Conservation (phyloP, 345 rosid genomes). For the Moricandia arvensis region DNA sequence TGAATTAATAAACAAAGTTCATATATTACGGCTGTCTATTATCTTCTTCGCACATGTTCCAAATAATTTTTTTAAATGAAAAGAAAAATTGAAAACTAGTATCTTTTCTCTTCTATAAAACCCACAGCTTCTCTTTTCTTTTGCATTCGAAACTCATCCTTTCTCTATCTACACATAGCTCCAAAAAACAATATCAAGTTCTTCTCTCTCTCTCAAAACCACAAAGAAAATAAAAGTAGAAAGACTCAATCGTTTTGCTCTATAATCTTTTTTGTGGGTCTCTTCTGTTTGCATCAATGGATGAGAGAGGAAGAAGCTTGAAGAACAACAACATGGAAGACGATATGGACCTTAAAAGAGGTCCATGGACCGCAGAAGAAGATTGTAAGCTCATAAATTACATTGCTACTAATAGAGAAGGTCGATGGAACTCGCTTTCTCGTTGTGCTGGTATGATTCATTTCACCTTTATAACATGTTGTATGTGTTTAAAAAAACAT, state of each 20-base stretch:
- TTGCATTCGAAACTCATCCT: conserved; percentile 33
- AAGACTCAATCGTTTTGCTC: conserved; percentile 25
- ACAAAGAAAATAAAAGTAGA: conserved; percentile 1
- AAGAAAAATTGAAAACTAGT: conserved; percentile 33
- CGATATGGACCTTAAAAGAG: conserved; percentile 61
- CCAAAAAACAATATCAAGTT: neutral
- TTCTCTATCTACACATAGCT: conserved; percentile 29
- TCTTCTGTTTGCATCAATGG: conserved; percentile 46
- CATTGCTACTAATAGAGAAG: conserved; percentile 83
- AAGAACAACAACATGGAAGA: conserved; percentile 48
- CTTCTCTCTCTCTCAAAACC: conserved; percentile 17
- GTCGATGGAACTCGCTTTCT: conserved; percentile 91
- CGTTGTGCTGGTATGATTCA: conserved; percentile 65
- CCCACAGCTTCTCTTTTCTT: conserved; percentile 41
- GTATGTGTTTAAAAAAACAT: neutral
- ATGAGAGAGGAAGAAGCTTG: conserved; percentile 41
- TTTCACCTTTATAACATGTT: neutral
- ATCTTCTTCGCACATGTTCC: conserved; percentile 37
- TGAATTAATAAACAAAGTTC: conserved; percentile 23
- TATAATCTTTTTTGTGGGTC: neutral
- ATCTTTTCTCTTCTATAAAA: conserved; percentile 44
- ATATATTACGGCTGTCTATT: conserved; percentile 37
- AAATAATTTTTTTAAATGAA: neutral
- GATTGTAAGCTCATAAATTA: conserved; percentile 77
- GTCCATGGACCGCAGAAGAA: conserved; percentile 94